Conservation (phyloP, 805 yeast genomes). For the Metschnikowia henanensis region DNA sequence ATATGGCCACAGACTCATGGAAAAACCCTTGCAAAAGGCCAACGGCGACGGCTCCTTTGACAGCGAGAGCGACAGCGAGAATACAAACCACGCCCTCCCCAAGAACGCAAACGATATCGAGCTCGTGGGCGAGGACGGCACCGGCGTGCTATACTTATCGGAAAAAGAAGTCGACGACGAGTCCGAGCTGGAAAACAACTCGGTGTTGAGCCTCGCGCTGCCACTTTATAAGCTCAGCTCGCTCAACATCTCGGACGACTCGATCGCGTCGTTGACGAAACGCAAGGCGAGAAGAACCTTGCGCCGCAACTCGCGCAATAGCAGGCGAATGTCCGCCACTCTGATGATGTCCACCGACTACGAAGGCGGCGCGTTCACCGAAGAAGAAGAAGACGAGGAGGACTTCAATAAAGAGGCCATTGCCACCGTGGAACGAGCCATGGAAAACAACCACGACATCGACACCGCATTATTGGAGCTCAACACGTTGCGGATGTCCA, state of each 20-base stretch:
- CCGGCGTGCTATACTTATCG: constrained; percentile 50
- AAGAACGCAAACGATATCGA: constrained; percentile 19
- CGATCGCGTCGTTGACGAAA: constrained; percentile 52
- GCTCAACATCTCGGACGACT: constrained; percentile 56
- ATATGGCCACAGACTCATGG: constrained; percentile 52
- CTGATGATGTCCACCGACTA: constrained; percentile 48
- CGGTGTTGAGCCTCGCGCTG: constrained; percentile 34
- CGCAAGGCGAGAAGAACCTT: constrained; percentile 41
- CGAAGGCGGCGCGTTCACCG: constrained; percentile 34
- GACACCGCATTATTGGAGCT: constrained; percentile 92
- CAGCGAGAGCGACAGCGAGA: constrained; percentile 36
- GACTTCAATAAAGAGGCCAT: constrained; percentile 85
- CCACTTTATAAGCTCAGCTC: constrained; percentile 48
- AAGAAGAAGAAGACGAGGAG: constrained; percentile 53
- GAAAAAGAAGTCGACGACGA: constrained; percentile 40
- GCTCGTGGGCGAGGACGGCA: constrained; percentile 50
- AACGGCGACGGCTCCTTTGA: constrained; percentile 32
- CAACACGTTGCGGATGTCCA: constrained; percentile 94
- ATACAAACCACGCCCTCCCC: constrained; percentile 18
- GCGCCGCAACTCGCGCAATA: constrained; percentile 24
- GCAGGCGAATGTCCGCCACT: constrained; percentile 37
- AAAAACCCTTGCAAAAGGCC: constrained; percentile 40
- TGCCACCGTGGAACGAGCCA: constrained; percentile 89
- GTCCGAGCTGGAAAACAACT: constrained; percentile 41
- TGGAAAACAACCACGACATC: constrained; percentile 87